Percentiles rank a stretch among this genome's conserved stretches.
Evolutionary conservation across 139 green algal genomes (phyloP).

Genomic region (Spirogloea muscicola): DNA sequence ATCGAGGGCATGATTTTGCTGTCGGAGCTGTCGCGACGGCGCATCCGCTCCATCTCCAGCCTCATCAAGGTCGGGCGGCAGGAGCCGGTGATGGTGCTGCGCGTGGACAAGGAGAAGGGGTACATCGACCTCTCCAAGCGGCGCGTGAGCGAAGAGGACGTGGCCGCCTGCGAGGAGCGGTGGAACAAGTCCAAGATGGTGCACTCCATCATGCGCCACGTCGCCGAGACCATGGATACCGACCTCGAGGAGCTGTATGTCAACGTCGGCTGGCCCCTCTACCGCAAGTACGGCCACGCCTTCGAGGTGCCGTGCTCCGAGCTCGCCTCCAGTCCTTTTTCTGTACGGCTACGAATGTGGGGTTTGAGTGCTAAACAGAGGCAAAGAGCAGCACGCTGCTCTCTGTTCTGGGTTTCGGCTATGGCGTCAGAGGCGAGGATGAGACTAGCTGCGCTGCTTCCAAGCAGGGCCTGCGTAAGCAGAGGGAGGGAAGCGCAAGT

Average conservation of each 20-base stretch:
- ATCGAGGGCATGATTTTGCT: constrained; percentile 98
- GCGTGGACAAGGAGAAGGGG: constrained; percentile 98
- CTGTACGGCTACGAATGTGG: no score
- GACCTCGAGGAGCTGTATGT: constrained; percentile 82
- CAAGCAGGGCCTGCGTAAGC: no score
- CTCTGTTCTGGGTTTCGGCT: no score
- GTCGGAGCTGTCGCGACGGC: constrained; percentile 93
- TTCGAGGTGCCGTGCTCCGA: no score
- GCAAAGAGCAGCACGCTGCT: no score
- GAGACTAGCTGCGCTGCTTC: no score
- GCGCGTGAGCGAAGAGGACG: constrained; percentile 89
- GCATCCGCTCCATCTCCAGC: constrained; percentile 97
- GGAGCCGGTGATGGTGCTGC: constrained; percentile 99
- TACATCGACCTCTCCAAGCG: constrained; percentile 99
- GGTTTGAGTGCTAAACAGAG: no score
- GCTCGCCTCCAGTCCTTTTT: no score
- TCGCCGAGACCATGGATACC: constrained; percentile 79
- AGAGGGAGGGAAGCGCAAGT: no score
- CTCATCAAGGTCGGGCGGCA: constrained; percentile 98
- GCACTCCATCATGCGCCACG: constrained; percentile 97
- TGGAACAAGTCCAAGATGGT: constrained; percentile 97
- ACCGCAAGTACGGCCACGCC: constrained; percentile 89
- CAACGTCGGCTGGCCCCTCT: constrained; percentile 90
- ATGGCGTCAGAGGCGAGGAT: no score
- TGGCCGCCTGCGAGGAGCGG: constrained; percentile 82